phyloP scores from a whole-genome alignment of 805 yeast genomes.

The Candida nanaspora region DNA sequence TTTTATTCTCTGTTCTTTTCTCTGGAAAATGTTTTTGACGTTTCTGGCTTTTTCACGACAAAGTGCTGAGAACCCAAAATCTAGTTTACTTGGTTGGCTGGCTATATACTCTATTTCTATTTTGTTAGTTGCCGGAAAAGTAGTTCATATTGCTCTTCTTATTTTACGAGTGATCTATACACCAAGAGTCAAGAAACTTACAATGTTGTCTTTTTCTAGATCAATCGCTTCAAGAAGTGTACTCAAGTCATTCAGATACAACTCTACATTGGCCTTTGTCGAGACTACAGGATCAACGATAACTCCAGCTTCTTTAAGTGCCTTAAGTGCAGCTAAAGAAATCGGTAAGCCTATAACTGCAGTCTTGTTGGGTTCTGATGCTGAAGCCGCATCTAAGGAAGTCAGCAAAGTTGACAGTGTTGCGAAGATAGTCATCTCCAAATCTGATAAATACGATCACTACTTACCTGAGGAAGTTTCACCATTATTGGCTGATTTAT shows the following conservation, averaged over 20 bases:
- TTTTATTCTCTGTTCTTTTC: too few relatives aligned
- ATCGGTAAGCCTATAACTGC: slow-evolving; percentile 80
- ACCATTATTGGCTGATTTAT: slow-evolving; percentile 49
- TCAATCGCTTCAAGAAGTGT: not conserved
- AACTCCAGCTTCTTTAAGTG: slow-evolving; percentile 62
- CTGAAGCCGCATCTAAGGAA: slow-evolving; percentile 40
- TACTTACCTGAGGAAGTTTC: slow-evolving; percentile 75
- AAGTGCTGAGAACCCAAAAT: too few relatives aligned
- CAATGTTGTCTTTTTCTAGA: not conserved
- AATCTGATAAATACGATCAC: slow-evolving; percentile 54
- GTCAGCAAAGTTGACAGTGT: slow-evolving; percentile 49
- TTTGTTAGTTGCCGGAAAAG: too few relatives aligned
- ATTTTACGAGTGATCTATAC: too few relatives aligned
- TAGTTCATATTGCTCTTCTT: too few relatives aligned
- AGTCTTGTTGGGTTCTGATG: slow-evolving; percentile 58
- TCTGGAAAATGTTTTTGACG: too few relatives aligned
- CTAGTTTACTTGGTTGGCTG: too few relatives aligned
- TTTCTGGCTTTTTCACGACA: too few relatives aligned
- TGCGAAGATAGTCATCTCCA: slow-evolving; percentile 49
- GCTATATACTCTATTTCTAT: too few relatives aligned
- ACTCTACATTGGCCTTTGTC: slow-evolving; percentile 70
- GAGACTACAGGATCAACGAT: slow-evolving; percentile 54
- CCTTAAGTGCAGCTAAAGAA: slow-evolving; percentile 70
- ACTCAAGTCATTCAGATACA: slow-evolving; percentile 28
- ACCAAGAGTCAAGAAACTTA: too few relatives aligned